Conservation (phyloP, 257 asterid genomes). For the Nicotiana otophora region DNA sequence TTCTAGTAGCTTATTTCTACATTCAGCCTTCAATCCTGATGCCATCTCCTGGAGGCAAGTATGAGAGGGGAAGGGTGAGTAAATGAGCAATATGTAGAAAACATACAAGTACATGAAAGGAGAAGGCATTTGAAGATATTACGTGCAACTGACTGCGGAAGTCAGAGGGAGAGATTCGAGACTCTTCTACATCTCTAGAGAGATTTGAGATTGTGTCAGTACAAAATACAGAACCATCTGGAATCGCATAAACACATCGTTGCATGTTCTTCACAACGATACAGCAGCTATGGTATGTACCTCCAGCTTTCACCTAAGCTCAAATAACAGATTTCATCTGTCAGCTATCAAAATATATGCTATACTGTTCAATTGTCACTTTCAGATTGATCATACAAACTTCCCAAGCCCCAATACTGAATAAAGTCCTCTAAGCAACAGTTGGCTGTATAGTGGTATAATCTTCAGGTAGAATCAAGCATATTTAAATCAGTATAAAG, state of each 20-base stretch:
- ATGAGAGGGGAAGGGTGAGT: neutral
- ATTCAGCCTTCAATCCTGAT: constrained; percentile 68
- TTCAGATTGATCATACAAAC: neutral
- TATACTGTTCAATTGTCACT: constrained; percentile 4
- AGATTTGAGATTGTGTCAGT: constrained; percentile 41
- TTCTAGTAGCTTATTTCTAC: constrained; percentile 47
- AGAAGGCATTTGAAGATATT: constrained; percentile 16
- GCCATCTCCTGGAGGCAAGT: constrained; percentile 60
- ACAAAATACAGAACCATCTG: constrained; percentile 49
- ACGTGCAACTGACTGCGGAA: constrained; percentile 66
- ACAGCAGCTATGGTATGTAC: constrained; percentile 82
- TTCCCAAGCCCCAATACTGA: neutral
- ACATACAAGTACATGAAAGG: constrained; percentile 8
- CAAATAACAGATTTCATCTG: constrained; percentile 22
- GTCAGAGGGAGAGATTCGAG: constrained; percentile 43
- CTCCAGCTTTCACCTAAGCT: constrained; percentile 70
- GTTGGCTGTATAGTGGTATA: neutral
- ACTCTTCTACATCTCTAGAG: constrained; percentile 55
- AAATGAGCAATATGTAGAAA: constrained; percentile 19
- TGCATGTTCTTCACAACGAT: constrained; percentile 75
- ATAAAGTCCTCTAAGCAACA: neutral
- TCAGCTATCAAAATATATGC: constrained; percentile 2
- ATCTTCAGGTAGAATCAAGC: neutral
- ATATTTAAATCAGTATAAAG: neutral
- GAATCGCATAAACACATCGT: constrained; percentile 87